Percentiles rank a stretch among this genome's conserved stretches.
These are phyloP conservation scores for Taphrina flavorubra DNA, from an alignment of 1,139 yeast genomes.

Conservation along the genomic window DNA sequence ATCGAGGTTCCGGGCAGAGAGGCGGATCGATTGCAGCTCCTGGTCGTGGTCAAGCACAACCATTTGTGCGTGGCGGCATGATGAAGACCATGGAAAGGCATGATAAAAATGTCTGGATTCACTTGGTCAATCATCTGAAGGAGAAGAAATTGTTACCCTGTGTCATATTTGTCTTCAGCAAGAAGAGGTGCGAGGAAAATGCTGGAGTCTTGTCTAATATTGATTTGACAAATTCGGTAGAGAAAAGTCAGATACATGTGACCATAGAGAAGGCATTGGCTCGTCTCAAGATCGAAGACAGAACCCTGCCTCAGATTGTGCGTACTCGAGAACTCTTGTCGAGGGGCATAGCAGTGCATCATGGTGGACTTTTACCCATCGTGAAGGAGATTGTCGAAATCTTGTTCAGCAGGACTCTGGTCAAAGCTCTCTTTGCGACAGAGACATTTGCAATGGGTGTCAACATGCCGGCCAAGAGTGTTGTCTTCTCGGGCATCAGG, in stretches of 20 bases:
- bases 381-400: constrained; percentile 95
- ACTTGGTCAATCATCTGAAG: constrained; percentile 73
- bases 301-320: constrained; percentile 88
- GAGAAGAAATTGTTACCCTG: constrained; percentile 78
- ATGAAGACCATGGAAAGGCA: constrained; percentile 55
- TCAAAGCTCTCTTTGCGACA: constrained; percentile 92
- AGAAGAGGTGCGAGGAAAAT: constrained; percentile 89
- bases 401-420: constrained; percentile 79
- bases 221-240: constrained; percentile 81
- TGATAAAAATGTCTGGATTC: constrained; percentile 66
- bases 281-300: constrained; percentile 85
- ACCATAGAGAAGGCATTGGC: constrained; percentile 88
- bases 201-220: constrained; percentile 74
- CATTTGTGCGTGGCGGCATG: constrained; percentile 52
- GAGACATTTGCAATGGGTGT: constrained; percentile 99
- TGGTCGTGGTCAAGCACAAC: constrained; percentile 48
- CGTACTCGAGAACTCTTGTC: constrained; percentile 80
- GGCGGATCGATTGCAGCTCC: constrained; percentile 52
- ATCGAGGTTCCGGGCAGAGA: constrained; percentile 48
- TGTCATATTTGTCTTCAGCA: constrained; percentile 90
- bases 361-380: constrained; percentile 93
- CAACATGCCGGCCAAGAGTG: constrained; percentile 95
- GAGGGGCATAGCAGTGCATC: constrained; percentile 95
- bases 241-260: constrained; percentile 89
- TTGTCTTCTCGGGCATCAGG: constrained; percentile 79